These are phyloP conservation scores for Poa pratensis DNA, from an alignment of 176 grass and related monocot genomes.

Conservation along the genomic window DNA sequence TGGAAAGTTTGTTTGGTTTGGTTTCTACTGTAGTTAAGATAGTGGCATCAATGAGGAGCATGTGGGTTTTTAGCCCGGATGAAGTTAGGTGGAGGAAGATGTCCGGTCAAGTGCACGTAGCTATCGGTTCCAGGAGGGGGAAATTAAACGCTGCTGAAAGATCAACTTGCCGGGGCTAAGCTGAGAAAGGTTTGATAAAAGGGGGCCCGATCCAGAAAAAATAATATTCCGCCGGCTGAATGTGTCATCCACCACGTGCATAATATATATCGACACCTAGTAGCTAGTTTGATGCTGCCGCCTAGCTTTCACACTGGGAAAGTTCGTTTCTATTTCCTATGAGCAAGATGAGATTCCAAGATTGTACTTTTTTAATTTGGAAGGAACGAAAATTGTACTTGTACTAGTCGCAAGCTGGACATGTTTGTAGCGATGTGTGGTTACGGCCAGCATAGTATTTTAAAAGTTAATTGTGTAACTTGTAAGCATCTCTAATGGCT, in stretches of 20 bases:
- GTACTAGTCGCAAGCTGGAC: background rate
- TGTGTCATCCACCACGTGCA: slow-evolving; percentile 45
- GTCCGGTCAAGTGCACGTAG: slow-evolving; percentile 27
- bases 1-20: slow-evolving; percentile 19
- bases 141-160: slow-evolving; percentile 44
- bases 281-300: background rate
- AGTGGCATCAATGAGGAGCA: background rate
- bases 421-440: background rate
- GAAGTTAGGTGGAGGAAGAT: slow-evolving; percentile 42
- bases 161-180: background rate
- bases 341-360: background rate
- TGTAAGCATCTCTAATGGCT: too few species aligned
- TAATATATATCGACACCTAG: slow-evolving; percentile 8
- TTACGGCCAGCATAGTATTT: too few species aligned
- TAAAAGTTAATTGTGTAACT: too few species aligned
- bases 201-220: background rate
- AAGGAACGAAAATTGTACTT: background rate
- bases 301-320: slow-evolving; percentile 14
- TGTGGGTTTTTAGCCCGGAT: slow-evolving; percentile 22
- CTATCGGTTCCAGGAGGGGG: slow-evolving; percentile 10
- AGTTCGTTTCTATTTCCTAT: background rate
- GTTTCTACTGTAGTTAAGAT: slow-evolving; percentile 39
- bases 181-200: slow-evolving; percentile 5
- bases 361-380: slow-evolving; percentile 13
- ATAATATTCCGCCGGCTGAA: background rate